These are phyloP conservation scores for Saccharomycopsis babjevae DNA, from an alignment of 805 yeast species.

Conservation along the genomic window DNA sequence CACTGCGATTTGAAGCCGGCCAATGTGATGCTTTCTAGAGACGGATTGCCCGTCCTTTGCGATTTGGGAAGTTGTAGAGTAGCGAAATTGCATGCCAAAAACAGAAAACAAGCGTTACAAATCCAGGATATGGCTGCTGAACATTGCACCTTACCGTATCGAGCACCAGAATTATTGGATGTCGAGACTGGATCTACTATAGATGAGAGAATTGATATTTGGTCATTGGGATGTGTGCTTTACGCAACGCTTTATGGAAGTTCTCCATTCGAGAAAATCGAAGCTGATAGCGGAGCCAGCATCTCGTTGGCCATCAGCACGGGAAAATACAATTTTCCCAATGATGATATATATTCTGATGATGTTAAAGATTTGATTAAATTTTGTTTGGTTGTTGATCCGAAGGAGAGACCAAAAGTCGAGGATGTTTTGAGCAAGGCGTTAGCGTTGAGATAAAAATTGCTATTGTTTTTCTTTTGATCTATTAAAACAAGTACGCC, in stretches of 20 bases:
- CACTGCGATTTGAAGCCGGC: slow-evolving; percentile 89
- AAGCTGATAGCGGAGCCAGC: slow-evolving; percentile 72
- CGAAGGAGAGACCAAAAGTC: slow-evolving; percentile 50
- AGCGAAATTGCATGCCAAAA: slow-evolving; percentile 44
- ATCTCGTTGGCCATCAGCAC: slow-evolving; percentile 63
- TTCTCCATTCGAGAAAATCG: slow-evolving; percentile 84
- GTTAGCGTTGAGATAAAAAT: slow-evolving; percentile 20
- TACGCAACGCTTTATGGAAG: slow-evolving; percentile 68
- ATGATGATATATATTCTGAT: slow-evolving; percentile 34
- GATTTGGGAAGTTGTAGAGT: slow-evolving; percentile 75
- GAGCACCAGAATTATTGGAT: slow-evolving; percentile 86
- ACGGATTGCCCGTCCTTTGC: slow-evolving; percentile 67
- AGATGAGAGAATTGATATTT: slow-evolving; percentile 71
- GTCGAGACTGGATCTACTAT: slow-evolving; percentile 56
- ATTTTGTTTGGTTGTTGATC: slow-evolving; percentile 53
- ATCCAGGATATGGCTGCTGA: slow-evolving; percentile 76
- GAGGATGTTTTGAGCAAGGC: slow-evolving; percentile 47
- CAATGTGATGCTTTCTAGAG: slow-evolving; percentile 68
- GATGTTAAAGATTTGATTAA: slow-evolving; percentile 46
- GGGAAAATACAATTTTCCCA: slow-evolving; percentile 42
- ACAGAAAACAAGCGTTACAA: slow-evolving; percentile 62
- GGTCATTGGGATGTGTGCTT: slow-evolving; percentile 84
- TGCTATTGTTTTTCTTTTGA: neutral
- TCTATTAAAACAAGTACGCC: too few species aligned
- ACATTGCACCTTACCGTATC: slow-evolving; percentile 75